phyloP scores from a whole-genome alignment of 108 stramenopile species.

The Discostella stelligeroides region DNA sequence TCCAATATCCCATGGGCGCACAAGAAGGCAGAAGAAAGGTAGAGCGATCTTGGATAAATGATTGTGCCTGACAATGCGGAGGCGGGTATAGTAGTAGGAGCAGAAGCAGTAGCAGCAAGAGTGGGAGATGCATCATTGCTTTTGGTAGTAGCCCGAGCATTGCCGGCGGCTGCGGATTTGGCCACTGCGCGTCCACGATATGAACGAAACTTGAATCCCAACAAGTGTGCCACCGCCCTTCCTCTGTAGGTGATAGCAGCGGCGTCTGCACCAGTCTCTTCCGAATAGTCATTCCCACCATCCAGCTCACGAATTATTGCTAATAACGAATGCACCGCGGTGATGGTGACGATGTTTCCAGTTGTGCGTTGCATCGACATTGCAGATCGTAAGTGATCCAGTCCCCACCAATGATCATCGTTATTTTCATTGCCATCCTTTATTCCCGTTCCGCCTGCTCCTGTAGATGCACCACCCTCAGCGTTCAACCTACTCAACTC shows the following conservation, averaged over 20 bases:
- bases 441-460: background rate
- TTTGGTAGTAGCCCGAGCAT: too few relatives aligned
- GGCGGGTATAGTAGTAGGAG: background rate
- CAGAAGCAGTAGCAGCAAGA: conserved; percentile 5
- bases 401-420: background rate
- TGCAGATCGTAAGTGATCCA: conserved; percentile 10
- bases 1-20: conserved; percentile 50
- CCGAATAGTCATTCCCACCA: background rate
- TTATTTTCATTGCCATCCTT: background rate
- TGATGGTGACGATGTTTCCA: background rate
- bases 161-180: conserved; percentile 8
- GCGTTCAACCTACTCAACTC: conserved; percentile 1
- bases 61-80: background rate
- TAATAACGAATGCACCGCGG: conserved; percentile 37
- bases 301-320: conserved; percentile 58
- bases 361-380: conserved; percentile 1
- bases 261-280: background rate
- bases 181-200: conserved; percentile 33
- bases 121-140: conserved; percentile 1
- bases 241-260: background rate
- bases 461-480: background rate
- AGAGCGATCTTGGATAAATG: conserved; percentile 37
- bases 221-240: conserved; percentile 66
- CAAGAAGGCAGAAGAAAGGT: conserved; percentile 57
- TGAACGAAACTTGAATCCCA: conserved; percentile 83